Evolutionary conservation across 139 green algal species (phyloP).

Genomic region (Edaphochlamys debaryana): DNA sequence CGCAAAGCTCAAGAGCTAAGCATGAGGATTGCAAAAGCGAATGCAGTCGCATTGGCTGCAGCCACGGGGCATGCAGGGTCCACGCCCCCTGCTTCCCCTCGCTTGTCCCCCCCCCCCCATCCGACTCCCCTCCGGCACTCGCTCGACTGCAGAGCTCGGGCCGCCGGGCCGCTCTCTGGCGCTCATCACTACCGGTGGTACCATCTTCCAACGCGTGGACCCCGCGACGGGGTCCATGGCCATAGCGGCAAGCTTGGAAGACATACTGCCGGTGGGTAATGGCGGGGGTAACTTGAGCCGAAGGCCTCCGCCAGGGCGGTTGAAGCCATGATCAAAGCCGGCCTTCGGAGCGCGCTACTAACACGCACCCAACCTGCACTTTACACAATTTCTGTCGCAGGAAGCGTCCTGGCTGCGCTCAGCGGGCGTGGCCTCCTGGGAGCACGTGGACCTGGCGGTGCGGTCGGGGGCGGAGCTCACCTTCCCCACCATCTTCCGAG

Average conservation of each 20-base stretch:
- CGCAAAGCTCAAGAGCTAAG: too few species aligned
- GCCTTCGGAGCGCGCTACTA: neutral
- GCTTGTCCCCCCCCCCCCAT: neutral
- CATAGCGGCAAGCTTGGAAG: neutral
- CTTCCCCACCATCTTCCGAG: constrained; percentile 21
- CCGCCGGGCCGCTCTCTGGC: neutral
- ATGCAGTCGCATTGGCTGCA: too few species aligned
- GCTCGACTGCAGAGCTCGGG: neutral
- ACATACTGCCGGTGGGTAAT: neutral
- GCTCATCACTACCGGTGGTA: neutral
- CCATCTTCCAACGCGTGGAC: neutral
- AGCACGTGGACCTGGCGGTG: constrained; percentile 12
- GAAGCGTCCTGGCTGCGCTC: neutral
- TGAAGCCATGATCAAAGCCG: too few species aligned
- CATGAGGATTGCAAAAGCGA: too few species aligned
- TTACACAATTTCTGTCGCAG: neutral
- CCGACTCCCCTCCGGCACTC: too few species aligned
- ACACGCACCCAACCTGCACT: neutral
- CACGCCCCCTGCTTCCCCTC: neutral
- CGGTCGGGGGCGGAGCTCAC: constrained; percentile 35
- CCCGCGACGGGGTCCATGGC: neutral
- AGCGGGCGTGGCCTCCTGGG: neutral
- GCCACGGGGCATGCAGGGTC: too few species aligned
- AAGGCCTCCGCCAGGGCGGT: too few species aligned
- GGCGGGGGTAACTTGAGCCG: too few species aligned